A percentile compares a stretch with the other conserved stretches of the same genome.
Conservation (phyloP, 225 moss, liverwort and hornwort genomes). For the Pseudoscleropodium purum region DNA sequence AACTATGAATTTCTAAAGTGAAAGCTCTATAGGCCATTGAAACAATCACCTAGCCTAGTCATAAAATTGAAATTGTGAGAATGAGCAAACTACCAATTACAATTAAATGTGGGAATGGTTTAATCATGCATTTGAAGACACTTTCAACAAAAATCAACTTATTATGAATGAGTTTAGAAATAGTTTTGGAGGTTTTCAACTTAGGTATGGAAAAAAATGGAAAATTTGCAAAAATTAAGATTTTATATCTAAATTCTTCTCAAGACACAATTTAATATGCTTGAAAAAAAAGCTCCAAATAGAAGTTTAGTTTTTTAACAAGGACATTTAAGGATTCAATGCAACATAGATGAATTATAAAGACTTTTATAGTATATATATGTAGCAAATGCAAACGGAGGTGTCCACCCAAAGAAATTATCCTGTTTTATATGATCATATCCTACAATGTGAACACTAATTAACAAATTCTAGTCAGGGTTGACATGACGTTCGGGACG, state of each 20-base stretch:
- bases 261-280: neutral
- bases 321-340: neutral
- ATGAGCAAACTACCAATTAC: accelerated
- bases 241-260: neutral
- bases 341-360: neutral
- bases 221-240: neutral
- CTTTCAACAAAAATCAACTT: neutral
- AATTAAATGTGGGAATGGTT: accelerated
- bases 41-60: accelerated
- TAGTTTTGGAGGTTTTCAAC: accelerated
- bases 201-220: accelerated
- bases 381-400: neutral
- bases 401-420: neutral
- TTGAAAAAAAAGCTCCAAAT: neutral
- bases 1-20: neutral
- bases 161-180: accelerated
- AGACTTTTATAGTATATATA: neutral
- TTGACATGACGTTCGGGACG: too few relatives aligned
- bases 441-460: neutral
- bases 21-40: neutral
- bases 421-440: accelerated
- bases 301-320: accelerated
- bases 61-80: accelerated
- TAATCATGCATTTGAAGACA: neutral
- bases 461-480: neutral